Base-by-base conservation (phyloP, 1,284 basidiomycete genomes). In the Apiotrichum brassicae region DNA sequence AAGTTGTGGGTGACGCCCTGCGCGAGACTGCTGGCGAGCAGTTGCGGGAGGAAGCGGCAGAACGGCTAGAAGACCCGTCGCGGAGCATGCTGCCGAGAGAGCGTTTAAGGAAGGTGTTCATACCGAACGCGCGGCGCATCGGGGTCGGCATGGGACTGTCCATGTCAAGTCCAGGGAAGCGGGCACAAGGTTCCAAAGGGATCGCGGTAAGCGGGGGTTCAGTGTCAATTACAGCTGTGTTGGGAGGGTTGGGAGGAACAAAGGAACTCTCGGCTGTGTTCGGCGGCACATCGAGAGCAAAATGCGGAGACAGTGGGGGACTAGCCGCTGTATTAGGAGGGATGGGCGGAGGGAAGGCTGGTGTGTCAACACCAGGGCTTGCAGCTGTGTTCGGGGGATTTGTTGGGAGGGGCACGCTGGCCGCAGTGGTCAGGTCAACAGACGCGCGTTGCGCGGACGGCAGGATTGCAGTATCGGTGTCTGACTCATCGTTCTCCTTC, bases 61-160 rank as follows among this genome's bases (percentile, higher is more conserved):
- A 42, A 26, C 26, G 28, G 5, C 26, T 42, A 6, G 36, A 20
- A 13, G 35, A n/a, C 13, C 33, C 39, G 19, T 44, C 43, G 13
- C 43, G 38, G 25, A 49, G 33, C 23, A 53, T 36, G 14, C 37
- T 47, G n/a, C 54, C 50, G 1, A 52, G 45, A 7, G 47, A 47
- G 26, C 54, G 54, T 33, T 56, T 49, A 13, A 56, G 36, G 47
- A 52, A 56, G 2, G 44, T 26, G 28, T 49, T 52, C 24, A 32
- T 45, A 12, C 35, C 44, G n/a, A 39, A 24, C 8, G 28, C 14
- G 23, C 28, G 37, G 9, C 20, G 40, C 3, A 20, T 8, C 14
- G 40, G 40, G 5, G 40, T 30, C 3, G 40, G 40, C 25, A 18
- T 25, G 3, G 40, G 26, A 19, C 40, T 42, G 26, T 19, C 18